Evolutionary conservation across 331 rosid genomes (phyloP).

Genomic region (Ulmus americana): DNA sequence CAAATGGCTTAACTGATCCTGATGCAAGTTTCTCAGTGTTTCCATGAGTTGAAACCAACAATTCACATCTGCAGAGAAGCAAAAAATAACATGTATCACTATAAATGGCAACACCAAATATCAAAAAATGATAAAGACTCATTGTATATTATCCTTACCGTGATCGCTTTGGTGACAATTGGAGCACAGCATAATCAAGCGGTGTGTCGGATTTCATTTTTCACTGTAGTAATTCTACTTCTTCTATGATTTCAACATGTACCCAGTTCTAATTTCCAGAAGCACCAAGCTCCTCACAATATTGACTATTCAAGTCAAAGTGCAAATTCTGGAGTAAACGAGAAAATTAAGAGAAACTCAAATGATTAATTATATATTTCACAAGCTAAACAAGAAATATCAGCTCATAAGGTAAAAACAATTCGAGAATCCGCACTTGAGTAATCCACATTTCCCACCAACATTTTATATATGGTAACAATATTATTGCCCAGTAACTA

Average conservation of each 20-base stretch:
- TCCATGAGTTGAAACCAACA: constrained; percentile 67
- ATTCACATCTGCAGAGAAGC: constrained; percentile 62
- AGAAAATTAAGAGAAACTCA: not conserved
- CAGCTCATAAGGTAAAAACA: not conserved
- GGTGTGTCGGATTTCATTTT: constrained; percentile 72
- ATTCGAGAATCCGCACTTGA: constrained; percentile 19
- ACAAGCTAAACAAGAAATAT: constrained; percentile 10
- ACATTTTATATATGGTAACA: constrained; percentile 15
- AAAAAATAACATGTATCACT: constrained; percentile 6
- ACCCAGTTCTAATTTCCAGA: constrained; percentile 22
- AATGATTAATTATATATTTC: constrained; percentile 4
- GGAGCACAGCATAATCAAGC: constrained; percentile 76
- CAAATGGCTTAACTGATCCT: constrained; percentile 80
- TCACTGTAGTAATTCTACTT: constrained; percentile 24
- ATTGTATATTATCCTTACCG: constrained; percentile 31
- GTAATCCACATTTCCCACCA: constrained; percentile 37
- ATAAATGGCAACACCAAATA: constrained; percentile 1
- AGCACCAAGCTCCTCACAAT: constrained; percentile 21
- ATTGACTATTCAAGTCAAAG: constrained; percentile 18
- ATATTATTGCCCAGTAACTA: constrained; percentile 21
- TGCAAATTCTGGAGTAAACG: constrained; percentile 26
- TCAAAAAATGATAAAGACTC: not conserved
- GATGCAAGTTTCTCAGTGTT: constrained; percentile 79
- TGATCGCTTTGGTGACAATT: constrained; percentile 72
- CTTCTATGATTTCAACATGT: constrained; percentile 33